These are phyloP conservation scores for Penicillium sp. DNA, from an alignment of 2,329 filamentous ascomycete species.

Conservation along the genomic window DNA sequence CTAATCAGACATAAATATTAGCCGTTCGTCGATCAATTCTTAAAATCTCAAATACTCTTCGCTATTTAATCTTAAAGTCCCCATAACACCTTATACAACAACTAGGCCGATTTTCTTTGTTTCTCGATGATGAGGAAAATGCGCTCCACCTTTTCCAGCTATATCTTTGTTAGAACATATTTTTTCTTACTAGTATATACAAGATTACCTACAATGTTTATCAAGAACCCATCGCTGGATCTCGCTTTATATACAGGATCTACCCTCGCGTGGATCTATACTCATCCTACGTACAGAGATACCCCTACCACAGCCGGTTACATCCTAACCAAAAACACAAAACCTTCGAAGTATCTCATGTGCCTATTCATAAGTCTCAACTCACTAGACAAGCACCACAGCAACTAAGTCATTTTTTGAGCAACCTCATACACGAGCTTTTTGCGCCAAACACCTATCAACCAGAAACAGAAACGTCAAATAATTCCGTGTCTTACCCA, in stretches of 20 bases:
- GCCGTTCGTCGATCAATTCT: neutral
- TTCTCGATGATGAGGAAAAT: neutral
- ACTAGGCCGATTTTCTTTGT: constrained; percentile 6
- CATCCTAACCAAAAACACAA: constrained; percentile 1
- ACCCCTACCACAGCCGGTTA: neutral
- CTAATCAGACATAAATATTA: neutral
- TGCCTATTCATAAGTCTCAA: neutral
- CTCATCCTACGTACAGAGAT: neutral
- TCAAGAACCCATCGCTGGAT: neutral
- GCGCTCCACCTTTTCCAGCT: neutral
- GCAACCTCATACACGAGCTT: neutral
- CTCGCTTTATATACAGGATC: constrained; percentile 3
- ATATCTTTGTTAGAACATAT: neutral
- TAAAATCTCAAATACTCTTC: neutral
- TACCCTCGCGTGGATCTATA: constrained; percentile 3
- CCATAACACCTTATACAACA: neutral
- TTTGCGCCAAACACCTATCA: neutral
- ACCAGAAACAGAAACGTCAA: neutral
- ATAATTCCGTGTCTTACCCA: neutral
- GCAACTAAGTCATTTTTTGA: neutral
- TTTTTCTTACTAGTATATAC: neutral
- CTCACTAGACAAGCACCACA: neutral
- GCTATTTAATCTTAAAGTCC: neutral
- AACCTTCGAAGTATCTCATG: neutral
- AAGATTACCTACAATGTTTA: neutral